A percentile compares a stretch with the other conserved stretches of the same genome.
Evolutionary conservation across 768 basidiomycete species (phyloP).

Genomic region (Clathrus columnatus): DNA sequence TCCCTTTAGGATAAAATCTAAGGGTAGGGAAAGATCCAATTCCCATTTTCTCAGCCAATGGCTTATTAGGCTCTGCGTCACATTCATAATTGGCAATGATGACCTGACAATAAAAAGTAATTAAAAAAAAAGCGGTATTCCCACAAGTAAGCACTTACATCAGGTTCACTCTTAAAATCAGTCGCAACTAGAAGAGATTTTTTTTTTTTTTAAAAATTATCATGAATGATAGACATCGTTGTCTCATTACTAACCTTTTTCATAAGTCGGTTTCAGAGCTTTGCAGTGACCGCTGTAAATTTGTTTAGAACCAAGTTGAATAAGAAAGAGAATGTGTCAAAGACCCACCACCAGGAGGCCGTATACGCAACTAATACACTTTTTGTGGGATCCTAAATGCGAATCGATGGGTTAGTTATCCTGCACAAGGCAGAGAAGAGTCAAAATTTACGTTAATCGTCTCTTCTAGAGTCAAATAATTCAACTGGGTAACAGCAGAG

Average conservation of each 20-base stretch:
- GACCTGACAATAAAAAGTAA: constrained; percentile 40
- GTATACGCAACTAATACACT: constrained; percentile 83
- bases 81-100: constrained; percentile 88
- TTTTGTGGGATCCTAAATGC: constrained; percentile 51
- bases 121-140: not conserved
- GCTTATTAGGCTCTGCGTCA: constrained; percentile 72
- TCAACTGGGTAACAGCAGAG: constrained; percentile 57
- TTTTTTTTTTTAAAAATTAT: too few species aligned
- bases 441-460: constrained; percentile 48
- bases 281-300: constrained; percentile 79
- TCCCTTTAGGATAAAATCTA: constrained; percentile 78
- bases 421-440: not conserved
- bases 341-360: constrained; percentile 29
- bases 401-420: constrained; percentile 4
- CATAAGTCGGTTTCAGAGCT: constrained; percentile 76
- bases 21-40: constrained; percentile 85
- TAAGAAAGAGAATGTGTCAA: not conserved
- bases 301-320: not conserved
- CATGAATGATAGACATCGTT: constrained; percentile 1
- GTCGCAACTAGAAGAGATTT: constrained; percentile 55
- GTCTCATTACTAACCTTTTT: constrained; percentile 44
- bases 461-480: constrained; percentile 64
- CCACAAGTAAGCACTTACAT: constrained; percentile 38
- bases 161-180: constrained; percentile 67
- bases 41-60: constrained; percentile 60